Conservation (phyloP, 2,329 filamentous ascomycete genomes). For the Clarireedia monteithiana region DNA sequence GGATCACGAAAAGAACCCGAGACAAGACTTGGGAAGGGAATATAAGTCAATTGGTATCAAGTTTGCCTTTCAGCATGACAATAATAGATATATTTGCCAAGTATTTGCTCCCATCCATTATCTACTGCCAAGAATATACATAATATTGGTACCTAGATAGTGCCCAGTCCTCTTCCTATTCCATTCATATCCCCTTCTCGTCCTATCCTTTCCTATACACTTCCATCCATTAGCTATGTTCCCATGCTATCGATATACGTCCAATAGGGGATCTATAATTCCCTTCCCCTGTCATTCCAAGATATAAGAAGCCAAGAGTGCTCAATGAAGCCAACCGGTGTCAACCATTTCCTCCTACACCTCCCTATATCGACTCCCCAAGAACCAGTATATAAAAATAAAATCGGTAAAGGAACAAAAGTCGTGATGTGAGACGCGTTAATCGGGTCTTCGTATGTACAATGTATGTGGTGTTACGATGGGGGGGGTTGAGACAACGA, state of each 20-base stretch:
- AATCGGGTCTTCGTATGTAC: background rate
- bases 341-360: background rate
- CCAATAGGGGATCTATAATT: no score
- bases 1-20: no score
- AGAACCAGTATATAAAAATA: constrained; percentile 8
- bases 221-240: no score
- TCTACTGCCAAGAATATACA: background rate
- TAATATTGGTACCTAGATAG: background rate
- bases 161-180: background rate
- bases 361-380: background rate
- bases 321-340: no score
- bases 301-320: no score
- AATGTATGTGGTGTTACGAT: background rate
- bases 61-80: background rate
- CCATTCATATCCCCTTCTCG: background rate
- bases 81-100: background rate
- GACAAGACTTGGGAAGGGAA: background rate
- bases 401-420: constrained; percentile 19
- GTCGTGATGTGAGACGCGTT: background rate
- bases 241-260: no score
- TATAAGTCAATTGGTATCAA: background rate
- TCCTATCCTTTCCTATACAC: no score
- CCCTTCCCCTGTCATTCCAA: no score
- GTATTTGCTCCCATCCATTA: background rate
- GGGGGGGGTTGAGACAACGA: background rate